Conservation (phyloP, 208 protist genomes). For the Leishmania turanica region DNA sequence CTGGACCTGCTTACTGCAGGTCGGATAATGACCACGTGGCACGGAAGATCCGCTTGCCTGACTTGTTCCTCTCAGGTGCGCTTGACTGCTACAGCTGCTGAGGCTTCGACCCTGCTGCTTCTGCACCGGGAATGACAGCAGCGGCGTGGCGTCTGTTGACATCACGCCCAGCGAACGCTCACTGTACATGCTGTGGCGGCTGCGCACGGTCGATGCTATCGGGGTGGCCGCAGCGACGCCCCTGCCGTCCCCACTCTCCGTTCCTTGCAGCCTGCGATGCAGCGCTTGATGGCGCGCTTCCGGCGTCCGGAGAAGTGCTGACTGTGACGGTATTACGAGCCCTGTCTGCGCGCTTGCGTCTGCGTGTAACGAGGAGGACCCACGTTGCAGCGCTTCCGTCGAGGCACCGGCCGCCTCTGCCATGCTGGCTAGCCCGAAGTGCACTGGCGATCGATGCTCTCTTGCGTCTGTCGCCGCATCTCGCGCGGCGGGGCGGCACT, state of each 20-base stretch:
- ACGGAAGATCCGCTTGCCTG: neutral
- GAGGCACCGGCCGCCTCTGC: no score
- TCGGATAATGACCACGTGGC: slow-evolving; percentile 4
- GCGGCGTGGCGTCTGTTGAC: neutral
- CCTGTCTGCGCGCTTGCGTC: neutral
- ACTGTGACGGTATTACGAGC: neutral
- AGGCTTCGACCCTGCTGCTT: neutral
- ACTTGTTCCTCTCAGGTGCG: neutral
- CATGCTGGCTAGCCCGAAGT: neutral
- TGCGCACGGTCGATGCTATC: slow-evolving; percentile 16
- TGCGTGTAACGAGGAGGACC: neutral
- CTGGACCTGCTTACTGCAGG: slow-evolving; percentile 35
- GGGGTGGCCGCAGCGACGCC: slow-evolving; percentile 2
- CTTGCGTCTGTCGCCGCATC: neutral
- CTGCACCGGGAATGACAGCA: neutral
- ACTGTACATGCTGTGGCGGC: slow-evolving; percentile 23
- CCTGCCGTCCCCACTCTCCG: neutral
- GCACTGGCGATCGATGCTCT: neutral
- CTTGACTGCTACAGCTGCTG: neutral
- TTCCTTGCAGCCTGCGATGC: neutral
- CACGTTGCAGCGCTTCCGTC: neutral
- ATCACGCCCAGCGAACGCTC: slow-evolving; percentile 2
- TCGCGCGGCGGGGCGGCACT: neutral
- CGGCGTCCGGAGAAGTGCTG: neutral
- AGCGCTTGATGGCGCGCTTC: neutral